A percentile compares a stretch with the other conserved stretches of the same genome.
Conservation (phyloP, 139 green algal genomes). For the Picochlorum sp. region DNA sequence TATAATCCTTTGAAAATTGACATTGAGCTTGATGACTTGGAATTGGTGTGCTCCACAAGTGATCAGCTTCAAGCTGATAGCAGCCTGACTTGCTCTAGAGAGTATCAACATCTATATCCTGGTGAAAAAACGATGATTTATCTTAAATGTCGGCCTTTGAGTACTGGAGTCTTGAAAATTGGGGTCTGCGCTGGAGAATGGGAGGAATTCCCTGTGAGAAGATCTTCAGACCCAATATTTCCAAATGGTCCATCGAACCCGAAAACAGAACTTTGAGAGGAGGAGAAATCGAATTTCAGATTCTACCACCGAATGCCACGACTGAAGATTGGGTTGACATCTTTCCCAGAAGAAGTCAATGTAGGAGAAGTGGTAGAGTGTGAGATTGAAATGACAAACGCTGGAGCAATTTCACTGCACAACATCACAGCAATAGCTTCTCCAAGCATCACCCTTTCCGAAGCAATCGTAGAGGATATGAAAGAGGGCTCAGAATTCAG, state of each 20-base stretch:
- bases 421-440: background rate
- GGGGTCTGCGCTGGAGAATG: slow-evolving; percentile 54
- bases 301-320: slow-evolving; percentile 53
- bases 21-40: slow-evolving; percentile 48
- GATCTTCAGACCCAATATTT: background rate
- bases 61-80: too few species aligned
- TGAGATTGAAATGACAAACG: slow-evolving; percentile 31
- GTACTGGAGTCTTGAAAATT: slow-evolving; percentile 51
- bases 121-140: slow-evolving; percentile 37
- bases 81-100: too few species aligned
- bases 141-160: slow-evolving; percentile 35
- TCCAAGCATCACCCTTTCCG: background rate
- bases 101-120: slow-evolving; percentile 6
- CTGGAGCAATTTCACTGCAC: slow-evolving; percentile 25
- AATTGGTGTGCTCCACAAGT: slow-evolving; percentile 44
- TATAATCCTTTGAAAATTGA: slow-evolving; percentile 67
- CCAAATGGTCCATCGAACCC: background rate
- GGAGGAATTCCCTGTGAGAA: slow-evolving; percentile 37
- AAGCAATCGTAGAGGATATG: background rate
- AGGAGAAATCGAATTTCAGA: slow-evolving; percentile 33
- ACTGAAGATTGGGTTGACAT: slow-evolving; percentile 35
- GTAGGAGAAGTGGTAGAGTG: slow-evolving; percentile 30
- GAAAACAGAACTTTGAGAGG: background rate
- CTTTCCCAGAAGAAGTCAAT: slow-evolving; percentile 23
- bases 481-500: background rate